Conservation (phyloP, 495 filamentous ascomycete genomes). For the Cudoniella acicularis region DNA sequence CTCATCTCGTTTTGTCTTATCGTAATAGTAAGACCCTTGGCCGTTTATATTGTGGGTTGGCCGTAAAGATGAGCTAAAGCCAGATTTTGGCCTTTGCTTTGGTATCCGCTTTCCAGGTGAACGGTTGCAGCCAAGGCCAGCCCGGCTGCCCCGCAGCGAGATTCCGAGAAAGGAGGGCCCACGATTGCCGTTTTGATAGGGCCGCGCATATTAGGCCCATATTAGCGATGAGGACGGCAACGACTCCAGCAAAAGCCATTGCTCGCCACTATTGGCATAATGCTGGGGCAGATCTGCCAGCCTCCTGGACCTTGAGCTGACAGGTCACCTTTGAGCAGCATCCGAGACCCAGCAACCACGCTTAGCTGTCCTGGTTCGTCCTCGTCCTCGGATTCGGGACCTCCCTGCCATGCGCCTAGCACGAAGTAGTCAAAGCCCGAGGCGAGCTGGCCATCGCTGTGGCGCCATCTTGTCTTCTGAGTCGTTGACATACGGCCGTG, state of each 20-base stretch:
- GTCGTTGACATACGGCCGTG: no score
- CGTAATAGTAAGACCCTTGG: neutral
- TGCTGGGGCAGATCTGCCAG: neutral
- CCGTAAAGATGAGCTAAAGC: neutral
- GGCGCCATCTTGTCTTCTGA: no score
- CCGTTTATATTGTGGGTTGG: neutral
- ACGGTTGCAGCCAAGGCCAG: neutral
- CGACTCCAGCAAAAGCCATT: no score
- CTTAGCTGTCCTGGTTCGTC: no score
- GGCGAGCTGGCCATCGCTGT: neutral
- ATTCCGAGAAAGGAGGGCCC: neutral
- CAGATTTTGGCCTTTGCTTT: no score
- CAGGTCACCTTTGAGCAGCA: no score
- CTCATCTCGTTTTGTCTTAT: neutral
- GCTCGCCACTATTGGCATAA: neutral
- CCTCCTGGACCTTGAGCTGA: no score
- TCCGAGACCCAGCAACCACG: no score
- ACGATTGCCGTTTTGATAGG: neutral
- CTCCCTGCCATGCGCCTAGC: no score
- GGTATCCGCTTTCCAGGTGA: neutral
- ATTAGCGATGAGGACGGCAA: no score
- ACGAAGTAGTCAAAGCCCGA: no score
- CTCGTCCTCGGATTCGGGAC: no score
- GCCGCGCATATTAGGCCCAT: neutral
- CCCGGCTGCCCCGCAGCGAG: neutral